Evolutionary conservation across 371 early-diverging fungal genomes (phyloP).

Genomic region (Mucor plumbeus): DNA sequence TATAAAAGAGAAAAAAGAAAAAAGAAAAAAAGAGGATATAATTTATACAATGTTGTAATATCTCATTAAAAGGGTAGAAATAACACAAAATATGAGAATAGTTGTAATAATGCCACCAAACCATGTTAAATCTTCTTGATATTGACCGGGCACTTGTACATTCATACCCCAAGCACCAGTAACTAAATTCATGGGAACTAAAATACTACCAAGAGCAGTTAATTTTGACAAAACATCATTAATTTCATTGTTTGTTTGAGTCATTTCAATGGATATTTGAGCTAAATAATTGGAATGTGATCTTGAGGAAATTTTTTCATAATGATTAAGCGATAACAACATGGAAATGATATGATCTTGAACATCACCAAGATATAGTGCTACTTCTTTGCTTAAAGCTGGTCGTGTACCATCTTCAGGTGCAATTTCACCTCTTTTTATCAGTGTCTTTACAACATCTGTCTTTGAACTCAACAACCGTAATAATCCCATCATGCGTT

Average conservation of each 20-base stretch:
- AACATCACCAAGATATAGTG: conserved; percentile 91
- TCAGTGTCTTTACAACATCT: conserved; percentile 80
- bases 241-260: conserved; percentile 90
- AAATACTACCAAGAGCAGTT: conserved; percentile 90
- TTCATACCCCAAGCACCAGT: conserved; percentile 96
- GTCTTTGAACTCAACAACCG: conserved; percentile 79
- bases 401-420: conserved; percentile 42
- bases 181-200: conserved; percentile 94
- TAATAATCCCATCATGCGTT: conserved; percentile 76
- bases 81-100: conserved; percentile 35
- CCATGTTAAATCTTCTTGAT: conserved; percentile 43
- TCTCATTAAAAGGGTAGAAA: conserved; percentile 34
- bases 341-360: conserved; percentile 96
- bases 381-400: conserved; percentile 66
- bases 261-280: conserved; percentile 95
- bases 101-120: conserved; percentile 32
- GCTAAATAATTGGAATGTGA: conserved; percentile 96
- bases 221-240: conserved; percentile 90
- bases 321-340: conserved; percentile 86
- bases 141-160: conserved; percentile 79
- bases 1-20: no score
- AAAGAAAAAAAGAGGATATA: background rate
- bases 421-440: conserved; percentile 74
- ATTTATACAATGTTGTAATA: conserved; percentile 34
- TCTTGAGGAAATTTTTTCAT: conserved; percentile 89